Percentiles rank a stretch among this genome's conserved stretches.
phyloP scores from a whole-genome alignment of 2,329 filamentous ascomycete genomes.

The Neonectria magnoliae region DNA sequence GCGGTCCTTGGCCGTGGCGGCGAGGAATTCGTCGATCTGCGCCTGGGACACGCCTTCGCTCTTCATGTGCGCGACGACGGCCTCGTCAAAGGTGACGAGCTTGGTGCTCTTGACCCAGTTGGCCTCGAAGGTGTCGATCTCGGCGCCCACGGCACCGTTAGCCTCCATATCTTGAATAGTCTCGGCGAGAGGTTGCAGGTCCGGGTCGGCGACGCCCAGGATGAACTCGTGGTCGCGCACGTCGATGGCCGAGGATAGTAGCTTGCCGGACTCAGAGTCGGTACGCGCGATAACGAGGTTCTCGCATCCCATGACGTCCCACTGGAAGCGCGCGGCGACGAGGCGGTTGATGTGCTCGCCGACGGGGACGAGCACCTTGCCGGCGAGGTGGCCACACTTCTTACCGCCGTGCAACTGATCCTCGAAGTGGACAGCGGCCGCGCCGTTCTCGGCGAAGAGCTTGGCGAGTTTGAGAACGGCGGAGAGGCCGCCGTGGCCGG shows the following conservation, averaged over 20 bases:
- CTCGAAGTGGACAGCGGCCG: conserved; percentile 96
- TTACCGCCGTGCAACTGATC: conserved; percentile 98
- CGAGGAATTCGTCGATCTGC: conserved; percentile 75
- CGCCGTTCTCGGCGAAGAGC: conserved; percentile 96
- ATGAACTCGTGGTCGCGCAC: conserved; percentile 98
- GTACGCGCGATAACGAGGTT: conserved; percentile 95
- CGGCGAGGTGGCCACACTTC: conserved; percentile 96
- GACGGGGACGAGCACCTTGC: conserved; percentile 93
- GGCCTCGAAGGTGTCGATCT: conserved; percentile 88
- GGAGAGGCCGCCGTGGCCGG: conserved; percentile 90
- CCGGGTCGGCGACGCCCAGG: conserved; percentile 79
- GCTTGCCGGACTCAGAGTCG: conserved; percentile 91
- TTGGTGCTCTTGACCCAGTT: conserved; percentile 88
- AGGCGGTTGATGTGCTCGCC: conserved; percentile 97
- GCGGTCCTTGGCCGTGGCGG: conserved; percentile 68
- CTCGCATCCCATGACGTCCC: conserved; percentile 97
- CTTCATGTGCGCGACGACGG: conserved; percentile 78
- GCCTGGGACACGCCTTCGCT: conserved; percentile 70
- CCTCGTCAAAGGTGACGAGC: conserved; percentile 92
- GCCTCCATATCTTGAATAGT: conserved; percentile 91
- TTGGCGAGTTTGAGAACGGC: conserved; percentile 96
- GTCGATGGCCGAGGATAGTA: conserved; percentile 91
- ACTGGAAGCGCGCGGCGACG: conserved; percentile 91
- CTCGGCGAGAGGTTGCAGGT: conserved; percentile 85
- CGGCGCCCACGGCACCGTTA: conserved; percentile 76